phyloP scores from a whole-genome alignment of 2,329 filamentous ascomycete species.

The Calonectria leucothoes region DNA sequence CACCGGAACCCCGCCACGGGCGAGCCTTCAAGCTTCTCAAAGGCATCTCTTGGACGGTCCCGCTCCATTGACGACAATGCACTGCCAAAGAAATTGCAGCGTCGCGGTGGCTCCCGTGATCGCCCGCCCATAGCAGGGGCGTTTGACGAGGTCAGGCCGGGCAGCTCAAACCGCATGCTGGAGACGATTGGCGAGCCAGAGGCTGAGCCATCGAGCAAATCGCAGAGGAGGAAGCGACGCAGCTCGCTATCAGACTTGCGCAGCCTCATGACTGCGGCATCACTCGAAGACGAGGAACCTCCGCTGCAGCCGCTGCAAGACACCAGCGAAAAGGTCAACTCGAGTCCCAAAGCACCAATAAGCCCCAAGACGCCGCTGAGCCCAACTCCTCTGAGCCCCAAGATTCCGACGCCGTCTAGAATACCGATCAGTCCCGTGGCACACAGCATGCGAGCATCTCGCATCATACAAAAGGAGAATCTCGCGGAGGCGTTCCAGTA shows the following conservation, averaged over 20 bases:
- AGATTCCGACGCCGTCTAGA: slow-evolving; percentile 58
- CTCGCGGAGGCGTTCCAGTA: slow-evolving; percentile 38
- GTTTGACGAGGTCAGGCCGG: slow-evolving; percentile 70
- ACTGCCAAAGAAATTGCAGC: slow-evolving; percentile 47
- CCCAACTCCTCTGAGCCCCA: slow-evolving; percentile 49
- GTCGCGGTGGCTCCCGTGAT: slow-evolving; percentile 68
- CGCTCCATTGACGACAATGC: slow-evolving; percentile 81
- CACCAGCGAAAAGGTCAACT: slow-evolving; percentile 68
- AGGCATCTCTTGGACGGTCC: slow-evolving; percentile 74
- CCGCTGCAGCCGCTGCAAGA: slow-evolving; percentile 62
- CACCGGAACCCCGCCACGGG: slow-evolving; percentile 71
- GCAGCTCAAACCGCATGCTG: slow-evolving; percentile 67
- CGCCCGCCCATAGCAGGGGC: slow-evolving; percentile 71
- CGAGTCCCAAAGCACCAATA: slow-evolving; percentile 52
- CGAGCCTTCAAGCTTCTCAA: slow-evolving; percentile 74
- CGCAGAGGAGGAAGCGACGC: slow-evolving; percentile 81
- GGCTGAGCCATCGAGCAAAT: slow-evolving; percentile 53
- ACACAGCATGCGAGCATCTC: slow-evolving; percentile 54
- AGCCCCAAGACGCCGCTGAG: slow-evolving; percentile 58
- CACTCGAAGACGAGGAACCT: slow-evolving; percentile 53
- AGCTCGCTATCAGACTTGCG: slow-evolving; percentile 92
- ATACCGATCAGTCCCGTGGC: slow-evolving; percentile 63
- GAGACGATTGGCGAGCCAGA: slow-evolving; percentile 71
- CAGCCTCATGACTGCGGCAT: slow-evolving; percentile 72
- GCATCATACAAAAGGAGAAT: slow-evolving; percentile 56